Percentiles rank a stretch among this genome's conserved stretches.
Conservation (phyloP, 2,329 filamentous ascomycete genomes). For the Phyllosticta citribraziliensis region DNA sequence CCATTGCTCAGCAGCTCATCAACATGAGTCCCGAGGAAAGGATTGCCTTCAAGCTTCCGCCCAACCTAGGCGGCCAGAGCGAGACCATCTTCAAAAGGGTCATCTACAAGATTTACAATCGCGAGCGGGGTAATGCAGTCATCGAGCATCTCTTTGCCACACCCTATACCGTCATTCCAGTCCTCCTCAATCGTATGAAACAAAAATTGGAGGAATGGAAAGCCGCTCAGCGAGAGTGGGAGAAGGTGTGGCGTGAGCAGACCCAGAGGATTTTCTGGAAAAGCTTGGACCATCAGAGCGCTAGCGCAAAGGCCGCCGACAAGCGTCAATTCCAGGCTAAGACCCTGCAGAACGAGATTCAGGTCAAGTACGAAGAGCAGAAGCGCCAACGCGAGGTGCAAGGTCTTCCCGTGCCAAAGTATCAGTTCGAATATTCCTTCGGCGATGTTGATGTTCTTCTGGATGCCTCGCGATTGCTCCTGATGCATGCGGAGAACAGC, state of each 20-base stretch:
- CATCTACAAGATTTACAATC: slow-evolving; percentile 92
- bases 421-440: slow-evolving; percentile 70
- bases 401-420: slow-evolving; percentile 49
- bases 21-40: slow-evolving; percentile 65
- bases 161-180: slow-evolving; percentile 78
- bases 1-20: slow-evolving; percentile 82
- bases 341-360: slow-evolving; percentile 80
- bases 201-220: slow-evolving; percentile 98
- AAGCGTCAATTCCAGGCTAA: slow-evolving; percentile 89
- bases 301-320: slow-evolving; percentile 77
- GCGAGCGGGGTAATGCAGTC: slow-evolving; percentile 72
- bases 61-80: slow-evolving; percentile 81
- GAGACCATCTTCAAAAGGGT: slow-evolving; percentile 95
- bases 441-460: slow-evolving; percentile 45
- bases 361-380: slow-evolving; percentile 86
- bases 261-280: slow-evolving; percentile 92
- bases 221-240: slow-evolving; percentile 93
- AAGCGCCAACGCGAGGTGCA: slow-evolving; percentile 58
- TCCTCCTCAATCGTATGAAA: slow-evolving; percentile 81
- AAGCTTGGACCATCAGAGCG: slow-evolving; percentile 93
- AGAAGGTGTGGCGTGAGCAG: slow-evolving; percentile 96
- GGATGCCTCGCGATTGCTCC: slow-evolving; percentile 37
- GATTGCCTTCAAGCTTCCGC: slow-evolving; percentile 65
- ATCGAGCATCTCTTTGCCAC: slow-evolving; percentile 77
- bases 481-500: slow-evolving; percentile 34